phyloP scores from a whole-genome alignment of 306 rosid genomes.

The Ziziphus jujuba region DNA sequence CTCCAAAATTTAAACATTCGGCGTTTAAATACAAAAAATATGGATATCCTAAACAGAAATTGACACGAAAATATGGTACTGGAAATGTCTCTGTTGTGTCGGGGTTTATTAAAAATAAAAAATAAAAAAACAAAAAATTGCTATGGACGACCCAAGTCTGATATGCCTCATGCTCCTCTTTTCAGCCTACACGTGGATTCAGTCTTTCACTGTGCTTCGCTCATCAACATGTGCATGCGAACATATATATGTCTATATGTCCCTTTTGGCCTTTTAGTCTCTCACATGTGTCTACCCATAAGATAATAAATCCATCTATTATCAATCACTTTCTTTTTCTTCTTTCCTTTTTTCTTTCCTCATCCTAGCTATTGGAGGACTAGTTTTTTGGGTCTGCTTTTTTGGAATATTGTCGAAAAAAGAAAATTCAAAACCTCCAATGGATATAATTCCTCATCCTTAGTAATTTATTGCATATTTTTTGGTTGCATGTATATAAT shows the following conservation, averaged over 20 bases:
- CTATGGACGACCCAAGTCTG: neutral
- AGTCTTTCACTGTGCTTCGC: conserved; percentile 22
- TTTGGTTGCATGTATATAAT: no score
- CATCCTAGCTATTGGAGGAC: neutral
- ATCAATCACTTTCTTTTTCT: no score
- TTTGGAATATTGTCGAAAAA: no score
- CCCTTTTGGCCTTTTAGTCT: no score
- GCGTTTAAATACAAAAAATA: conserved; percentile 2
- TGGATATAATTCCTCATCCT: no score
- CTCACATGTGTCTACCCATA: no score
- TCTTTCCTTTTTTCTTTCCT: neutral
- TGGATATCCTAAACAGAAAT: conserved; percentile 17
- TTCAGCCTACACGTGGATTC: conserved; percentile 21
- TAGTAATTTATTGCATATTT: no score
- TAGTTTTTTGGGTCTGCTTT: no score
- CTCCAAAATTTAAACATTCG: neutral
- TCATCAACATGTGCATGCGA: neutral
- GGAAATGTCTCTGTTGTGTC: conserved; percentile 35
- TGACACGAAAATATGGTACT: conserved; percentile 17
- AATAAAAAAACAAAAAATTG: no score
- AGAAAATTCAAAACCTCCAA: no score
- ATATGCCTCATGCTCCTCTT: conserved; percentile 1
- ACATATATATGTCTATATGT: neutral
- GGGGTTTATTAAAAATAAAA: conserved; percentile 5
- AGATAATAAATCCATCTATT: no score